phyloP scores from a whole-genome alignment of 208 protist genomes.

The Trypanosoma cruzi region DNA sequence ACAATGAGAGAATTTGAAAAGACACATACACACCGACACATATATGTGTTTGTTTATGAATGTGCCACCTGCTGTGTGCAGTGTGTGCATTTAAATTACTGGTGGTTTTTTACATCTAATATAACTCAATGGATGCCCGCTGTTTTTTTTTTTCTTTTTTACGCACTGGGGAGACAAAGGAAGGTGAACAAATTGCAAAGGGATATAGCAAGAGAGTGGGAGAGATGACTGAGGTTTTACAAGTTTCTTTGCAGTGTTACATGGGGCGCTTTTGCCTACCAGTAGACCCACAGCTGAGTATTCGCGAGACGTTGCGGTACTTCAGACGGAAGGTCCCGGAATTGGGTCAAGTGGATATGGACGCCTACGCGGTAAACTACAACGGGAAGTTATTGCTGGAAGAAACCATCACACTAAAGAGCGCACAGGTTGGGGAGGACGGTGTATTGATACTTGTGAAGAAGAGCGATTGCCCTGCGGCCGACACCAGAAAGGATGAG shows the following conservation, averaged over 20 bases:
- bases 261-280: constrained; percentile 54
- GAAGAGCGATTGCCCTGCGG: constrained; percentile 31
- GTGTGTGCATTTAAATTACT: background rate
- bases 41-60: background rate
- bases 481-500: constrained; percentile 28
- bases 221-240: constrained; percentile 27
- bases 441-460: constrained; percentile 50
- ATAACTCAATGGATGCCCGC: background rate
- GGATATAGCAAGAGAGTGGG: background rate
- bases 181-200: background rate
- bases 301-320: constrained; percentile 41
- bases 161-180: background rate
- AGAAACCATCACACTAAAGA: constrained; percentile 36
- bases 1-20: background rate
- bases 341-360: constrained; percentile 56
- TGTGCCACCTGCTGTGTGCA: background rate
- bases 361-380: constrained; percentile 46
- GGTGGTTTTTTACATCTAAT: background rate
- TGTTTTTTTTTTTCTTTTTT: background rate
- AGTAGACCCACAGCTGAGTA: constrained; percentile 34
- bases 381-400: constrained; percentile 46
- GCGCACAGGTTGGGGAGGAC: constrained; percentile 25
- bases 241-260: constrained; percentile 58
- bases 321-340: constrained; percentile 32
- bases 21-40: background rate